Evolutionary conservation across 2,329 filamentous ascomycete genomes (phyloP), one percentile per base, ranked within the genome.

Genomic region (Arthrobotrys conoides): DNA sequence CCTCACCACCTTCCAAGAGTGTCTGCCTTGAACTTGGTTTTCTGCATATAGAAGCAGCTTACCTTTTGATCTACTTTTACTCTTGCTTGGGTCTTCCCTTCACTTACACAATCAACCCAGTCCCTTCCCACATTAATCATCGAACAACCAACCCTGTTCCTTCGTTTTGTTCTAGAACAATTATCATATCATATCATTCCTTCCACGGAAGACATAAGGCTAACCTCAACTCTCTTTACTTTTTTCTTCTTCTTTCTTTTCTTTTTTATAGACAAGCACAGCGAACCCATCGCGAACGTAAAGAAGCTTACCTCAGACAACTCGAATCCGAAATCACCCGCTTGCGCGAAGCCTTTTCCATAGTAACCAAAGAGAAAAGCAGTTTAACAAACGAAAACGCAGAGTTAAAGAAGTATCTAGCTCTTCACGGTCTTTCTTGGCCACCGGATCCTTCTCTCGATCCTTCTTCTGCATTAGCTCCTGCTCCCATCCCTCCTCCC

Each of bases 201-300:
- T 20, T 53, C 44, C 53, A 69, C 72, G 67, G 66, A 77, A 65
- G 59, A 46, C 41, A 64, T 55, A 61, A 27, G 57, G 65, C 76
- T 79, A 75, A 79, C 65, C 61, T 61, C 4, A 46, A 36, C 66
- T 61, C 57, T 71, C 55, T 38, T 68, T 64, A 64, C 46, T 71
- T 71, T 69, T 16, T 53, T 65, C 20, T 53, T 68, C 63, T 41
- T 41, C 64, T 72, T 68, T 67, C 64, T 68, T 78, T 68, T 36
- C 33, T 36, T 67, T 65, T 68, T 63, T 63, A 98, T 84, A 90
- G 96, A 80, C 95, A 98, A 86, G 96, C 96, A 33, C 96, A 98
- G 85, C 91, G 96, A 83, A 98, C 96, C 18, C 96, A 99, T 85
- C 93, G 96, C 71, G 96, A 98, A 86, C 90, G 96, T 81, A 98